These are phyloP conservation scores for Combretum micranthum DNA, from an alignment of 345 rosid genomes.

Conservation along the genomic window DNA sequence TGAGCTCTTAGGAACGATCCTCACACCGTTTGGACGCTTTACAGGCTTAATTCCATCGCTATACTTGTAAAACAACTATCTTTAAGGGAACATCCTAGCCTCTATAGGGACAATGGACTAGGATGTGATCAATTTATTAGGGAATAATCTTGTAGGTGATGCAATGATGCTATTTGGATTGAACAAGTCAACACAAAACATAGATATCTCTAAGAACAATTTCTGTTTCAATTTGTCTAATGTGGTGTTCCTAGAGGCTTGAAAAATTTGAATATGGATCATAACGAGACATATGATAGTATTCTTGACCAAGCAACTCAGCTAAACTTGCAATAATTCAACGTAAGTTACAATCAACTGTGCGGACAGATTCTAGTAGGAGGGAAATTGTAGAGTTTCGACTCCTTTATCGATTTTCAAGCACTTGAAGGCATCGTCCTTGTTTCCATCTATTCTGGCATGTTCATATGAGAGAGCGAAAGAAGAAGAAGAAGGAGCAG, in stretches of 20 bases:
- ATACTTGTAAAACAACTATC: constrained; percentile 58
- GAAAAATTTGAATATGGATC: constrained; percentile 48
- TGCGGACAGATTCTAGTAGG: constrained; percentile 13
- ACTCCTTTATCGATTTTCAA: no score
- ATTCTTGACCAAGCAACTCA: background rate
- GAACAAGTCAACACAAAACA: constrained; percentile 33
- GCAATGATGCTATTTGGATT: constrained; percentile 56
- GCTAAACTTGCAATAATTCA: constrained; percentile 2
- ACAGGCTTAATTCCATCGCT: constrained; percentile 23
- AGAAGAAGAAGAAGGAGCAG: no score
- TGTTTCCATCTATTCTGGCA: no score
- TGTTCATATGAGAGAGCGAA: no score
- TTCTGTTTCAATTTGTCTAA: constrained; percentile 50
- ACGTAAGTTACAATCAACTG: constrained; percentile 7
- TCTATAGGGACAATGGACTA: constrained; percentile 46
- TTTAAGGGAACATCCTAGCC: constrained; percentile 48
- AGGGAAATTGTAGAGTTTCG: constrained; percentile 14
- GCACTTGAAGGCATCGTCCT: no score
- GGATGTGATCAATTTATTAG: constrained; percentile 38
- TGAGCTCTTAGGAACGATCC: constrained; percentile 32
- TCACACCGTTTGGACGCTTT: constrained; percentile 48
- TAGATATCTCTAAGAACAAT: constrained; percentile 57
- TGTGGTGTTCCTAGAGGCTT: constrained; percentile 27
- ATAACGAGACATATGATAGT: constrained; percentile 42
- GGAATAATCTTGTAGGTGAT: constrained; percentile 61